Conservation (phyloP, 2,329 filamentous ascomycete genomes). For the Stylonectria norvegica region DNA sequence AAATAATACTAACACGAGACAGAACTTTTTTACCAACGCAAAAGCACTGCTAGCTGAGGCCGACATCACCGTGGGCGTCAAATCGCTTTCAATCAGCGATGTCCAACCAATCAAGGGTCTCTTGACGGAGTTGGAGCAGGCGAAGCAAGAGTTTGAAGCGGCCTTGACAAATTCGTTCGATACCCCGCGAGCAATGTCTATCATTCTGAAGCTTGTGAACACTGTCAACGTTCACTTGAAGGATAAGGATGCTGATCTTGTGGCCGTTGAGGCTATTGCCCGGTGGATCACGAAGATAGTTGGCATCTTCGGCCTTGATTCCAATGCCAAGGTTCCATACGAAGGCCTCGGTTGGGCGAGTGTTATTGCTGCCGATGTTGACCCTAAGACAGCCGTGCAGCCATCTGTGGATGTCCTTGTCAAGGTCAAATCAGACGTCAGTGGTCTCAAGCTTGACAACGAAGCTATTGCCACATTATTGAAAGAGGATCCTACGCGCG, state of each 20-base stretch:
- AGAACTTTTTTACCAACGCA: slow-evolving; percentile 58
- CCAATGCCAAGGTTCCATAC: slow-evolving; percentile 53
- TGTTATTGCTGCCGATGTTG: slow-evolving; percentile 36
- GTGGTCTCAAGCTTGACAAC: slow-evolving; percentile 47
- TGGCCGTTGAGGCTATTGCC: slow-evolving; percentile 55
- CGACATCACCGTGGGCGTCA: slow-evolving; percentile 32
- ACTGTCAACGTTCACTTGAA: slow-evolving; percentile 65
- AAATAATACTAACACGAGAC: slow-evolving; percentile 14
- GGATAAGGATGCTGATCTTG: slow-evolving; percentile 44
- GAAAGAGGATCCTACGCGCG: slow-evolving; percentile 40
- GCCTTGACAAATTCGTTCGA: slow-evolving; percentile 84
- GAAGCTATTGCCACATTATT: slow-evolving; percentile 43
- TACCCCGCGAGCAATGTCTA: slow-evolving; percentile 73
- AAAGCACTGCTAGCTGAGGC: slow-evolving; percentile 53
- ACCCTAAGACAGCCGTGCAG: slow-evolving; percentile 44
- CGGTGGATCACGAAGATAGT: slow-evolving; percentile 81
- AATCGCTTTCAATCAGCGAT: slow-evolving; percentile 37
- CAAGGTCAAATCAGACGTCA: slow-evolving; percentile 45
- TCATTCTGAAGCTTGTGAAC: slow-evolving; percentile 74
- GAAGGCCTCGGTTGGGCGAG: slow-evolving; percentile 56
- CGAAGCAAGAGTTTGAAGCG: slow-evolving; percentile 50
- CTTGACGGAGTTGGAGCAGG: slow-evolving; percentile 46
- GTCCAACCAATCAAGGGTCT: slow-evolving; percentile 32
- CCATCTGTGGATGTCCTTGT: slow-evolving; percentile 46
- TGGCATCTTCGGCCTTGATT: slow-evolving; percentile 78